Evolutionary conservation across 2,329 filamentous ascomycete genomes (phyloP).

Genomic region (Dactylonectria estremocensis): DNA sequence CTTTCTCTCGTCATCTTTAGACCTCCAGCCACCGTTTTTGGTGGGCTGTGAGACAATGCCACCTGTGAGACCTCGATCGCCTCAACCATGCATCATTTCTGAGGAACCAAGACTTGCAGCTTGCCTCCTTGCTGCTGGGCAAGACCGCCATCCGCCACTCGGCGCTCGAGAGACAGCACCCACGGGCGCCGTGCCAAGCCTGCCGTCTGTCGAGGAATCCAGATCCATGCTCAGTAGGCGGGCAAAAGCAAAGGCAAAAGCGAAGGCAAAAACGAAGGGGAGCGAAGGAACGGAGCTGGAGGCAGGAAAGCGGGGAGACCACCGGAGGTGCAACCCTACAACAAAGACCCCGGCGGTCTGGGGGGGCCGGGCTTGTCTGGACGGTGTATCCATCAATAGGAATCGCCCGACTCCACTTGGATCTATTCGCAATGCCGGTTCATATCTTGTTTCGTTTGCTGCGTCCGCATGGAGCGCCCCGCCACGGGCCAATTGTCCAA

Average conservation of each 20-base stretch:
- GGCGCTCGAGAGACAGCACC: neutral
- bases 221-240: neutral
- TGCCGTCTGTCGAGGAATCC: neutral
- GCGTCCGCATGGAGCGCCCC: conserved; percentile 17
- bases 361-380: conserved; percentile 13
- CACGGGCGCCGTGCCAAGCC: no score
- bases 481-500: conserved; percentile 10
- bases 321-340: conserved; percentile 19
- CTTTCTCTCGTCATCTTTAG: neutral
- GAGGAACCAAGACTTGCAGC: neutral
- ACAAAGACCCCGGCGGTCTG: conserved; percentile 15
- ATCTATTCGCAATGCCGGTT: conserved; percentile 5
- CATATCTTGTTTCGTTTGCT: conserved; percentile 4
- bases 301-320: conserved; percentile 2
- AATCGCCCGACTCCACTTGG: conserved; percentile 10
- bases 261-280: neutral
- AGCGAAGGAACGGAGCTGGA: conserved; percentile 1
- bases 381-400: conserved; percentile 18
- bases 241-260: neutral
- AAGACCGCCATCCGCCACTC: neutral
- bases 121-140: neutral
- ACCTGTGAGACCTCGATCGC: conserved; percentile 7
- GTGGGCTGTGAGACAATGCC: neutral
- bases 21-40: conserved; percentile 5
- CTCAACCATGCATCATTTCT: conserved; percentile 10